Base-by-base conservation (phyloP, 805 yeast species). In the Yamadazyma endophytica region DNA sequence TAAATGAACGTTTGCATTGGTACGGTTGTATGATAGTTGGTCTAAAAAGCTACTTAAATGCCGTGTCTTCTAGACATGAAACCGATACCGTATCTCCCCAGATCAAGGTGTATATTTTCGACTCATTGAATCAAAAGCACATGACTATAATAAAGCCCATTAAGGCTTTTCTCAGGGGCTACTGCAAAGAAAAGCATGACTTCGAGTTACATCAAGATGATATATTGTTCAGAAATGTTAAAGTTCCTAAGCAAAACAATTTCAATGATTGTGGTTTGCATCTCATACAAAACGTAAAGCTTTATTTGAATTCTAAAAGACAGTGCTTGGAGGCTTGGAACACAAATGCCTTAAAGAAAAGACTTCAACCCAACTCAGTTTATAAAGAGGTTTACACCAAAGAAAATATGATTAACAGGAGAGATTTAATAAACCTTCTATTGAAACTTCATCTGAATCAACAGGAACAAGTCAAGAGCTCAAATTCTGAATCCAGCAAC, bases 201-300 rank as follows among this genome's bases (percentile, higher is more conserved):
- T 39, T 79, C 7, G 65, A 59, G 0, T 47, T 88, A 3, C 58
- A 58, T 13, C 63, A 63, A 9, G 53, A 58, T 4, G 68, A 63
- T 25, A 73, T 89, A 14, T 54, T 66, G 26, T 57, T 75, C 28
- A 52, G 63, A 30, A 54, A 64, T 6, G 77, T 79, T 4, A 49
- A 62, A 4, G 92, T 87, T 0, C 96, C 97, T 1, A 77, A 70
- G 36, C 98, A 92, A 50, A 77, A 79, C 18, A 92, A 92, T 52
- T 78, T 80, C 58, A 85, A 88, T 50, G 98, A 92, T 53, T 92
- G 98, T 61, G 98, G 98, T 1, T 76, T 92, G 13, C 96, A 85
- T 58, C 84, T 90, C 2, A 80, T 92, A 11, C 80, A 80, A 44
- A 88, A 83, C 45, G 69, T 80, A 9, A 62, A 66, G 35, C 75